Base-by-base conservation (phyloP, 1,284 basidiomycete species). In the Grifola frondosa region DNA sequence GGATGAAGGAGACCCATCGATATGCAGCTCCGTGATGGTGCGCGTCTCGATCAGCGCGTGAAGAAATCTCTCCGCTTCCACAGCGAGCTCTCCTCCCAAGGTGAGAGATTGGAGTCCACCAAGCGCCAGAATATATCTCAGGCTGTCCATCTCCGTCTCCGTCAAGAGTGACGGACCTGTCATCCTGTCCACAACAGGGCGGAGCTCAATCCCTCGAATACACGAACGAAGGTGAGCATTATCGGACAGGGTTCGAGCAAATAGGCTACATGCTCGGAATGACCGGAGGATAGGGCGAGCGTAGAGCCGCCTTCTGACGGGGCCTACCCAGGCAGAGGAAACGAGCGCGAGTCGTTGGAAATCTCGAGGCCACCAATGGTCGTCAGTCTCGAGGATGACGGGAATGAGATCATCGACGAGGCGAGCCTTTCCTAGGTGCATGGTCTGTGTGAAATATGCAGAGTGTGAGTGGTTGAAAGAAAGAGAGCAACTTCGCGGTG, bases 311-410 rank as follows among this genome's bases (percentile, higher is more conserved):
- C 64, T 68, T 44, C 72, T 65, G 43, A 67, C 64, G 30, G 69
- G 69, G 30, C 53, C 60, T 6, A 76, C 53, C 77, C 77, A 80
- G 34, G 63, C 60, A 6, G 66, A 61, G 11, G 77, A 80, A 15
- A 79, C 62, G 29, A 63, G 63, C 8, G 74, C 67, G 17, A 80
- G 69, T 4, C 66, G 67, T 40, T 62, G 55, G 43, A 78, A 67
- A 59, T 80, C 77, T 38, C 66, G 59, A 15, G 72, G 67, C 77
- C 78, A 80, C 77, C 76, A 80, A 51, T 73, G 62, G 50, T 71
- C 62, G 46, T 66, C 53, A 53, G 66, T 66, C 29, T 76, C 71
- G 41, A 80, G 69, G 38, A 81, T 74, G 50, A 75, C 56, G 22
- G 71, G 70, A 37, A 80, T 68, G 34, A 80, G 68, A 59, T 81